Conservation (phyloP, 2,329 filamentous ascomycete species). For the Cercospora beticola region DNA sequence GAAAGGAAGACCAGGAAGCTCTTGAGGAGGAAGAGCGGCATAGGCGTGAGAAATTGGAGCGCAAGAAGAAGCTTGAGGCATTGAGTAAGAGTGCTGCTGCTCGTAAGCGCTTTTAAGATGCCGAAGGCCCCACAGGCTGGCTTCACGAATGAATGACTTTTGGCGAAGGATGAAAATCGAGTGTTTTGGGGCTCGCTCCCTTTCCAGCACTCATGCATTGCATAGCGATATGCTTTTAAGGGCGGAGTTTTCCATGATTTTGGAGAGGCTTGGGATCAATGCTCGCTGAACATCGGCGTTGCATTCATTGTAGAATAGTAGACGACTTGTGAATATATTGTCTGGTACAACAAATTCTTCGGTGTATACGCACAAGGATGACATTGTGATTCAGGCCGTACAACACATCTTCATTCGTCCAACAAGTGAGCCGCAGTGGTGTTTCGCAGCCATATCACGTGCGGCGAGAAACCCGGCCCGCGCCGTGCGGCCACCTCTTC, state of each 20-base stretch:
- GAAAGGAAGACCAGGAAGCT: slow-evolving; percentile 66
- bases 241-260: background rate
- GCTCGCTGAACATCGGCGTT: background rate
- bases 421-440: background rate
- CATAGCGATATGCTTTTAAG: slow-evolving; percentile 3
- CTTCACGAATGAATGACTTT: background rate
- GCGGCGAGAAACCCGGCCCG: background rate
- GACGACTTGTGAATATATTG: background rate
- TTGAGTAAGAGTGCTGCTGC: slow-evolving; percentile 36
- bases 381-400: background rate
- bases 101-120: slow-evolving; percentile 31
- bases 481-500: background rate
- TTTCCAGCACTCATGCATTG: background rate
- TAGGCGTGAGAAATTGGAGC: slow-evolving; percentile 63
- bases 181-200: background rate
- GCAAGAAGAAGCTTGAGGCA: slow-evolving; percentile 42
- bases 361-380: background rate
- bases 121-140: background rate
- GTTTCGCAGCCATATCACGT: background rate
- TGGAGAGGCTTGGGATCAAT: background rate
- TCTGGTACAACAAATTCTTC: background rate
- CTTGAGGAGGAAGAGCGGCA: slow-evolving; percentile 61
- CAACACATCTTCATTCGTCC: background rate
- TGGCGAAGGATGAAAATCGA: background rate
- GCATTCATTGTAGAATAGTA: background rate